phyloP scores from a whole-genome alignment of 305 asterid species.

The Fraxinus sp. region DNA sequence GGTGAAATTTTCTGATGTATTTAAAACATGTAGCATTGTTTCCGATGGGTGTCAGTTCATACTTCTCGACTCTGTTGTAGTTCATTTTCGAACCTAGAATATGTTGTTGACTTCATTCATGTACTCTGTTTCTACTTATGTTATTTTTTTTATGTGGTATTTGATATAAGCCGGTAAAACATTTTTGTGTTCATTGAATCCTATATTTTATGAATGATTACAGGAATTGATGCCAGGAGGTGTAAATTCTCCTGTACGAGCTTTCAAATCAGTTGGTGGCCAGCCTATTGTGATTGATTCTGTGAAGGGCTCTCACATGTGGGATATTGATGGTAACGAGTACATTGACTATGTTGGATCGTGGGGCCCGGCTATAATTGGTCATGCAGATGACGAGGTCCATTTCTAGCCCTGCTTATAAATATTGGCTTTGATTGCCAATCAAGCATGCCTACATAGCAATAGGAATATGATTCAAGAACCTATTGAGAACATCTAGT shows the following conservation, averaged over 20 bases:
- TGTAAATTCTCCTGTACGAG: conserved; percentile 97
- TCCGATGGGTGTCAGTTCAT: background rate
- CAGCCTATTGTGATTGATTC: conserved; percentile 88
- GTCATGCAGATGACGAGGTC: conserved; percentile 99
- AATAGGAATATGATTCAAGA: background rate
- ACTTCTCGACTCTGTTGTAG: background rate
- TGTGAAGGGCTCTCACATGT: conserved; percentile 92
- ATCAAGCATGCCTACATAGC: background rate
- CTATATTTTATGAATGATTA: conserved; percentile 13
- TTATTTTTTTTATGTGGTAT: background rate
- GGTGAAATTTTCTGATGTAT: background rate
- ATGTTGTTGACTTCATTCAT: conserved; percentile 13
- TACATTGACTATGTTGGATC: conserved; percentile 98
- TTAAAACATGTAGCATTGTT: background rate
- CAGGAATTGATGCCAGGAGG: conserved; percentile 99
- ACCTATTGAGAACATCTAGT: background rate
- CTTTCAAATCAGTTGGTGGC: conserved; percentile 98
- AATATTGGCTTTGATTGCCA: background rate
- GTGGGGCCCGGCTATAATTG: conserved; percentile 99
- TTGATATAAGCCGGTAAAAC: background rate
- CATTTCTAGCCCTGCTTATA: conserved; percentile 24
- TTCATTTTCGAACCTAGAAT: conserved; percentile 13
- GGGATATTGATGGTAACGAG: conserved; percentile 97
- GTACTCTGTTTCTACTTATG: background rate
- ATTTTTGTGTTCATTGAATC: conserved; percentile 1